Conservation (phyloP, 1,284 basidiomycete species). For the Trichosporon sp. region DNA sequence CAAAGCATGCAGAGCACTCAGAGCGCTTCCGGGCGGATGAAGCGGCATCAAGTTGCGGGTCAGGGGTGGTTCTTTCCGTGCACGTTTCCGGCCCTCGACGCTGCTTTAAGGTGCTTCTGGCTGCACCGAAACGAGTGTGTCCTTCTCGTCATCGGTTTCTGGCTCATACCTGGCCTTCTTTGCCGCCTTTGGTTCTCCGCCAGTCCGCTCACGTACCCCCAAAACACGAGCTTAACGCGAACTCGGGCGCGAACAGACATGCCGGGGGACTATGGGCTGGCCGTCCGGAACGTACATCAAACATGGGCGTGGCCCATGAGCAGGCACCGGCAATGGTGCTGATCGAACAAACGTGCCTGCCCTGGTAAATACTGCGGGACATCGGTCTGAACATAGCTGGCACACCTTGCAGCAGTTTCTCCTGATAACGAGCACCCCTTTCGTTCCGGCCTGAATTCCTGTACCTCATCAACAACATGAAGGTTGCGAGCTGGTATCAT, state of each 20-base stretch:
- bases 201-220: neutral
- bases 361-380: neutral
- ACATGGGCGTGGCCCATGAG: neutral
- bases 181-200: neutral
- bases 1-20: neutral
- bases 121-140: neutral
- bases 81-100: neutral
- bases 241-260: neutral
- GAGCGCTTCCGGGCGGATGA: neutral
- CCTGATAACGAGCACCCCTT: neutral
- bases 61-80: neutral
- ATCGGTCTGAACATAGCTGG: neutral
- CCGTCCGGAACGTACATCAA: neutral
- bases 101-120: neutral
- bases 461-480: neutral
- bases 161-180: neutral
- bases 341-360: neutral
- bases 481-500: neutral
- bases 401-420: neutral
- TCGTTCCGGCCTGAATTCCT: neutral
- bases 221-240: neutral
- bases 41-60: neutral
- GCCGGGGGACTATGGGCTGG: neutral
- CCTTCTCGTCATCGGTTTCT: neutral
- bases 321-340: neutral